phyloP scores from a whole-genome alignment of 108 stramenopile species.

The Conticribra guillardii region DNA sequence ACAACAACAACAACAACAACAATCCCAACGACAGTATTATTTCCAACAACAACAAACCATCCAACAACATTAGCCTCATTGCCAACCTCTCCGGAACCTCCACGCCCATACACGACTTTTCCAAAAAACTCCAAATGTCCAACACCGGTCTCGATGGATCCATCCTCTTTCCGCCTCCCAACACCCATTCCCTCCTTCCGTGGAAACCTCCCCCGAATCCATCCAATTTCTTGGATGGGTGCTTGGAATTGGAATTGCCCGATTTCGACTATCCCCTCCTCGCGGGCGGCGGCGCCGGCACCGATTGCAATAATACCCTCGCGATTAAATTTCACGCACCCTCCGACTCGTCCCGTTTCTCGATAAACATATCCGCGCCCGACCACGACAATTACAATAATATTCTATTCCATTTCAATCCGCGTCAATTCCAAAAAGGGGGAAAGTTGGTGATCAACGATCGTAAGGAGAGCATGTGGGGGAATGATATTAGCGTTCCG shows the following conservation, averaged over 20 bases:
- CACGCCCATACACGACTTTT: constrained; percentile 87
- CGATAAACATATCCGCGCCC: constrained; percentile 77
- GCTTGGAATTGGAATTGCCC: constrained; percentile 63
- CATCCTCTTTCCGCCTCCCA: constrained; percentile 50
- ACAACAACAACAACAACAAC: constrained; percentile 8
- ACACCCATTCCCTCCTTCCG: constrained; percentile 1
- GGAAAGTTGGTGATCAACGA: constrained; percentile 85
- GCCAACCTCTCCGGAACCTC: constrained; percentile 56
- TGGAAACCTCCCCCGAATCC: constrained; percentile 72
- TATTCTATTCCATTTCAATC: constrained; percentile 86
- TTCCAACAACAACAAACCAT: too few relatives aligned
- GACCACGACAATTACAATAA: constrained; percentile 56
- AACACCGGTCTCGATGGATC: constrained; percentile 38
- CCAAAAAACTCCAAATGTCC: constrained; percentile 59
- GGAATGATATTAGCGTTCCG: constrained; percentile 73
- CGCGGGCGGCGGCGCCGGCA: constrained; percentile 25
- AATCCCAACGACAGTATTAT: too few relatives aligned
- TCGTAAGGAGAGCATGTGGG: constrained; percentile 83
- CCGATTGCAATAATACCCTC: constrained; percentile 78
- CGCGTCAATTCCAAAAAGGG: constrained; percentile 71
- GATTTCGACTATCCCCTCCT: constrained; percentile 61
- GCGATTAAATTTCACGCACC: constrained; percentile 85
- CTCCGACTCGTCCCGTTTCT: constrained; percentile 73
- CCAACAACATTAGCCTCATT: too few relatives aligned
- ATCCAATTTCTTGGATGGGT: constrained; percentile 62